Base-by-base conservation (phyloP, 495 filamentous ascomycete genomes). In the Daldinia concentrica region DNA sequence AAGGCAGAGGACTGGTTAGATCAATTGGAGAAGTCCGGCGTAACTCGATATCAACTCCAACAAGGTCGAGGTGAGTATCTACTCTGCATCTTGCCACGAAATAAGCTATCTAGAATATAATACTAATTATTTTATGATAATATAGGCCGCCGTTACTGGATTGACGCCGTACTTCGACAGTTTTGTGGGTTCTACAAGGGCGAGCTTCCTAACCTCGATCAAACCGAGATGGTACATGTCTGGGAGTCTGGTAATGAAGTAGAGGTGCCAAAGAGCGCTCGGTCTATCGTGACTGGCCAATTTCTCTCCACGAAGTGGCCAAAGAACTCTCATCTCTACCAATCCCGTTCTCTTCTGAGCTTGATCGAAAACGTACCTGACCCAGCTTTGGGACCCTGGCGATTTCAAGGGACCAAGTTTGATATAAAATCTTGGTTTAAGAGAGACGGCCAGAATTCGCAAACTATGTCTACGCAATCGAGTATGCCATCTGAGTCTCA, bases 111-210 rank as follows among this genome's bases (percentile, higher is more conserved):
- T 4, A 32, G 8, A n/a, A 15, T 37, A n/a, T 22, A 29, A 9
- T 32, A 32, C 51, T 64, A 11, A 56, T 19, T 6, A 9, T 22
- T 26, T 12, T 58, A 14, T 5, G 8, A 24, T 9, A 24, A 32
- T 56, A 24, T 50, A 68, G 65, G 65, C 9, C 51, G 30, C 19
- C 58, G 65, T 3, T 62, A 68, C 17, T 68, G 58, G 65, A 12
- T 68, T 24, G 15, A 61, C 26, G 27, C 50, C 9, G 65, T 39
- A 15, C 50, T 68, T 17, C 50, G 50, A 22, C 58, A 62, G 36
- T 62, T 68, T 22, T 4, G 34, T 37, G 14, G n/a, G 4, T 43
- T 68, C 50, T 9, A 57, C 8, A 12, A 55, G 1, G 56, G n/a
- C 1, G 39, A 37, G 6, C 8, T 62, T 19, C 65, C 58, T 8